Evolutionary conservation across 108 stramenopile species (phyloP).

Genomic region (Parietichytrium sp.): DNA sequence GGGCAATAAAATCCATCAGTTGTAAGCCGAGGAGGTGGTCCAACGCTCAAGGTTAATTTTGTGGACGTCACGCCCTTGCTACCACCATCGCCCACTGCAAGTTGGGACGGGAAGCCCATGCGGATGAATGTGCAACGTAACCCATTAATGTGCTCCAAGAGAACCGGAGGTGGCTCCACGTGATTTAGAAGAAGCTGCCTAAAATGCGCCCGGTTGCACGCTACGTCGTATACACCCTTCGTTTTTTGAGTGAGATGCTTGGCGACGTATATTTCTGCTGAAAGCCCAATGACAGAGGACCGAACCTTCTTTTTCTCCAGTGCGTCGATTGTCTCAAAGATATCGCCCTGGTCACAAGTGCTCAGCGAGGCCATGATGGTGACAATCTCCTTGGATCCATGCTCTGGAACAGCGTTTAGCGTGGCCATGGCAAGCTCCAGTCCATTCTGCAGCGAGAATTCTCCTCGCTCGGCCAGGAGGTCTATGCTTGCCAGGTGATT

Average conservation of each 20-base stretch:
- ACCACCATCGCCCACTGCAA: background rate
- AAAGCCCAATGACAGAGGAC: conserved; percentile 31
- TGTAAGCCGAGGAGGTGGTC: no score
- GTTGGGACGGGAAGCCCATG: conserved; percentile 23
- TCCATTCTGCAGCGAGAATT: conserved; percentile 39
- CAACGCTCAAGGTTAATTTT: background rate
- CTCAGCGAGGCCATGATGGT: conserved; percentile 39
- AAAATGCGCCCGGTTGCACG: conserved; percentile 12
- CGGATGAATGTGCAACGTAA: conserved; percentile 19
- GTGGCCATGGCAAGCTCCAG: conserved; percentile 27
- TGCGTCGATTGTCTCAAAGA: conserved; percentile 39
- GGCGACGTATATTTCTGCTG: conserved; percentile 43
- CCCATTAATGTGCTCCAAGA: background rate
- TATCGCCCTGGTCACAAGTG: conserved; percentile 43
- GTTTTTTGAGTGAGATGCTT: conserved; percentile 42
- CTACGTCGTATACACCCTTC: conserved; percentile 22
- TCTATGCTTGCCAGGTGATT: conserved; percentile 3
- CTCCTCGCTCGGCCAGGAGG: background rate
- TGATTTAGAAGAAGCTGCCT: conserved; percentile 36
- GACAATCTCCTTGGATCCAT: conserved; percentile 42
- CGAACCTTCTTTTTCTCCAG: conserved; percentile 2
- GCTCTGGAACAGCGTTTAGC: conserved; percentile 39
- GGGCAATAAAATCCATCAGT: conserved; percentile 37
- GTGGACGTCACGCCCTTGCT: background rate
- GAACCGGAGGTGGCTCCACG: conserved; percentile 38